Percentiles rank a stretch among this genome's conserved stretches.
These are phyloP conservation scores for Mycena latifolia DNA, from an alignment of 768 basidiomycete genomes.

Conservation along the genomic window DNA sequence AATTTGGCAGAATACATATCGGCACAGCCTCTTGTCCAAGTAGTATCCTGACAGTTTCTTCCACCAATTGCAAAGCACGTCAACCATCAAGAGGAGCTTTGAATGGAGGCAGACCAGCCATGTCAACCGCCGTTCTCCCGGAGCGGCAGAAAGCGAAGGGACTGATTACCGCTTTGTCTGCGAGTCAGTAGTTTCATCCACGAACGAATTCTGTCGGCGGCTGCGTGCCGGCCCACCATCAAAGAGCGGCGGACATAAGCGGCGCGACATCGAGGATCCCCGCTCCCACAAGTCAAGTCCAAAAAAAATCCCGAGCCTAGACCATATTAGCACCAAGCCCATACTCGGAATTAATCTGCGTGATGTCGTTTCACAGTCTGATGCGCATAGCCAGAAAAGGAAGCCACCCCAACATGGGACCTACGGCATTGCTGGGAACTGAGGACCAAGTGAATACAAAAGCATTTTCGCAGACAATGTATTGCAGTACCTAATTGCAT, in stretches of 20 bases:
- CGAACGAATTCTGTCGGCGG: too few relatives aligned
- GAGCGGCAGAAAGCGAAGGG: background rate
- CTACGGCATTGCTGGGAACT: too few relatives aligned
- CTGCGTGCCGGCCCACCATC: too few relatives aligned
- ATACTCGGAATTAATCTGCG: background rate
- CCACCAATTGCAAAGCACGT: background rate
- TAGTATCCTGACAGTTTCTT: slow-evolving; percentile 2
- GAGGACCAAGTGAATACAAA: too few relatives aligned
- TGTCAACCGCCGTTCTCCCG: background rate
- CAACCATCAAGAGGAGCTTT: background rate
- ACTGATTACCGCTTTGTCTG: too few relatives aligned
- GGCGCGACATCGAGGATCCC: slow-evolving; percentile 5
- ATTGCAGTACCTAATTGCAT: too few relatives aligned
- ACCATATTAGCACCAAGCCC: background rate
- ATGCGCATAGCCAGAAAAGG: slow-evolving; percentile 7
- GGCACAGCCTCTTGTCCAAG: slow-evolving; percentile 21
- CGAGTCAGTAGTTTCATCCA: too few relatives aligned
- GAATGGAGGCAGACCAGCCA: slow-evolving; percentile 1
- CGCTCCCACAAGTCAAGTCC: slow-evolving; percentile 3
- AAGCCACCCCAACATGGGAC: background rate
- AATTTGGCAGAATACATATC: background rate
- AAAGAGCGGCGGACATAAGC: slow-evolving; percentile 19
- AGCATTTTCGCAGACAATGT: too few relatives aligned
- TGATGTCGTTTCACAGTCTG: slow-evolving; percentile 16
- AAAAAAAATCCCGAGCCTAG: slow-evolving; percentile 5